These are phyloP conservation scores for Ogataea sp. DNA, from an alignment of 805 yeast genomes.

Conservation along the genomic window DNA sequence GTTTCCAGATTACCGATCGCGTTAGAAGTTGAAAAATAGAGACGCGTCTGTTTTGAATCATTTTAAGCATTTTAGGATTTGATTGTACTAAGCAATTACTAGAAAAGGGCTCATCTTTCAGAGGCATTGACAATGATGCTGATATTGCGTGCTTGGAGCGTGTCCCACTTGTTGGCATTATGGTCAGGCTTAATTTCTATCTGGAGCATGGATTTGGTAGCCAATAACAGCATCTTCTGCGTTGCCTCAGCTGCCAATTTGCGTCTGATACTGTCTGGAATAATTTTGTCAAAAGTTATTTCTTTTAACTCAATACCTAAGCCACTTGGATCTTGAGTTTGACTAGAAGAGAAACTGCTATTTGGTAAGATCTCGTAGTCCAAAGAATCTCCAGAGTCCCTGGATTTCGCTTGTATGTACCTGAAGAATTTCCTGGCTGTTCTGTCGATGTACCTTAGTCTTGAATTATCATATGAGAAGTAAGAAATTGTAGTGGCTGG, in stretches of 20 bases:
- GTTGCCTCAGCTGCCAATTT: slow-evolving; percentile 12
- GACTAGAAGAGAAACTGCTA: no score
- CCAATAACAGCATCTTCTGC: slow-evolving; percentile 11
- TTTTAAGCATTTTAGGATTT: no score
- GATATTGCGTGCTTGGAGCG: slow-evolving; percentile 11
- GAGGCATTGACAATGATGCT: slow-evolving; percentile 5
- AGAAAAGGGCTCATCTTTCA: not conserved
- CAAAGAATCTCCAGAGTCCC: not conserved
- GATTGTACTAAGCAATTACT: no score
- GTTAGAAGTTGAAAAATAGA: no score
- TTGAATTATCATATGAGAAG: not conserved
- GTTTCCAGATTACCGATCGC: no score
- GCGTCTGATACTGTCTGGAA: slow-evolving; percentile 4
- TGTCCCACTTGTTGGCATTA: slow-evolving; percentile 18
- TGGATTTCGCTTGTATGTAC: not conserved
- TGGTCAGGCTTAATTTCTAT: slow-evolving; percentile 5
- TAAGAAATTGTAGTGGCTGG: not conserved
- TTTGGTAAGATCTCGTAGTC: slow-evolving; percentile 2
- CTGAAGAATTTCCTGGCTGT: not conserved
- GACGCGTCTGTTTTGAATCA: no score
- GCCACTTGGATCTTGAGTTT: not conserved
- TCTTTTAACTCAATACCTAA: slow-evolving; percentile 4
- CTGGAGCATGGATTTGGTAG: slow-evolving; percentile 8
- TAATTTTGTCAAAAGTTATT: slow-evolving; percentile 8
- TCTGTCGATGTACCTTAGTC: not conserved